These are phyloP conservation scores for Chrysopogon serrulatus DNA, from an alignment of 176 grass and related monocot species.

Conservation along the genomic window DNA sequence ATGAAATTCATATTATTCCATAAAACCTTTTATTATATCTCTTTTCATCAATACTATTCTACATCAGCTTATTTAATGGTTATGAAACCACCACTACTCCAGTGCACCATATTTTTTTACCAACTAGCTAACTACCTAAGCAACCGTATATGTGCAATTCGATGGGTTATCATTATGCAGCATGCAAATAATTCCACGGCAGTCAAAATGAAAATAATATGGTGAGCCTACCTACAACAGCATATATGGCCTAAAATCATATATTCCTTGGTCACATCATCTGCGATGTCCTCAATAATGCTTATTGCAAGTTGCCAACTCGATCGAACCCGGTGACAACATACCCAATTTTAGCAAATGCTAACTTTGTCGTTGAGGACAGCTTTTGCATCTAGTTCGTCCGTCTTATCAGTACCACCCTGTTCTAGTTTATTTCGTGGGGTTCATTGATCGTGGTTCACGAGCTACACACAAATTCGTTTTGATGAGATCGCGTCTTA, in stretches of 20 bases:
- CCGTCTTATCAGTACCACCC: neutral
- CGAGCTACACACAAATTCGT: no score
- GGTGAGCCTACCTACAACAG: neutral
- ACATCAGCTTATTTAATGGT: no score
- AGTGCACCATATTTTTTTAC: no score
- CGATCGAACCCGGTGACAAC: neutral
- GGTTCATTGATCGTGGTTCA: neutral
- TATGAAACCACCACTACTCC: no score
- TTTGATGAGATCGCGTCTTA: no score
- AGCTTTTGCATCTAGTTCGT: neutral
- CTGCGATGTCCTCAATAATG: neutral
- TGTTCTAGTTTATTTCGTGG: neutral
- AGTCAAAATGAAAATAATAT: neutral
- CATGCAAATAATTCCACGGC: neutral
- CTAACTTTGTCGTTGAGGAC: neutral
- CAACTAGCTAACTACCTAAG: no score
- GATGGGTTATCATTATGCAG: neutral
- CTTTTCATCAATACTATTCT: no score
- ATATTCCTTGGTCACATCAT: constrained; percentile 16
- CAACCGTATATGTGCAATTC: neutral
- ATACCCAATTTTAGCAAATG: neutral
- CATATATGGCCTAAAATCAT: constrained; percentile 7
- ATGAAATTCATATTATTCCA: no score
- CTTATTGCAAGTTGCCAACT: neutral
- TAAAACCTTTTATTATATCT: no score